Evolutionary conservation across 306 rosid genomes (phyloP), one percentile per base, ranked within the genome.

Genomic region (Macrotyloma uniflorum): DNA sequence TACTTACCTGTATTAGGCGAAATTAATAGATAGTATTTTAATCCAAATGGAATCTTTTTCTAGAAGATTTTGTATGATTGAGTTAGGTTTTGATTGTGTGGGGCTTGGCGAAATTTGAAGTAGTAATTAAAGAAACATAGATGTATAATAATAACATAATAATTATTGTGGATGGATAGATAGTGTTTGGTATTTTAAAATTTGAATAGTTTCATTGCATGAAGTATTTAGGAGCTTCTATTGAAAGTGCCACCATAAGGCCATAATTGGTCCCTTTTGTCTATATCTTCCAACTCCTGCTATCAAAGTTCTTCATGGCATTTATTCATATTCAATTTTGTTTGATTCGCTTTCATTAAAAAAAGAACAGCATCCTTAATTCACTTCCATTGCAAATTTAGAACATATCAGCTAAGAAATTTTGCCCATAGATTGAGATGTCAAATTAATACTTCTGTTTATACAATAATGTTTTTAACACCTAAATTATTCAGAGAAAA

Each of bases 301-400:
- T 10, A 65, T 33, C 72, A 64, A 76, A 30, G 28, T 35, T 67
- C 66, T 65, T 65, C 2, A 76, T 76, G 72, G 43, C 35, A 77
- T 36, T 76, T 65, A 64, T 76, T 58, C 4, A 43, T 19, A 36
- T 11, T 65, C 15, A 76, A 64, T 51, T n/a, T 68, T 33, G 53
- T 35, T 49, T 23, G 40, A 63, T 32, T 63, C 36, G 5, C 18
- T 20, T 59, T 59, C 58, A 51, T 42, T 73, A 7, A 30, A 75
- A 61, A 75, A 26, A 45, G 1, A 12, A 35, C 9, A 10, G 28
- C 79, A 46, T 7, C 62, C 69, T 74, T 30, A 26, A 35, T 59
- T 59, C 58, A 59, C 15, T 59, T 32, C 6, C 1, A 3, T 18
- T 22, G 1, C 35, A 7, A 19, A 33, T 76, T 47, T 63, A 47